Evolutionary conservation across 202 grass and related monocot species (phyloP).

Genomic region (Schoenoplectus triqueter): DNA sequence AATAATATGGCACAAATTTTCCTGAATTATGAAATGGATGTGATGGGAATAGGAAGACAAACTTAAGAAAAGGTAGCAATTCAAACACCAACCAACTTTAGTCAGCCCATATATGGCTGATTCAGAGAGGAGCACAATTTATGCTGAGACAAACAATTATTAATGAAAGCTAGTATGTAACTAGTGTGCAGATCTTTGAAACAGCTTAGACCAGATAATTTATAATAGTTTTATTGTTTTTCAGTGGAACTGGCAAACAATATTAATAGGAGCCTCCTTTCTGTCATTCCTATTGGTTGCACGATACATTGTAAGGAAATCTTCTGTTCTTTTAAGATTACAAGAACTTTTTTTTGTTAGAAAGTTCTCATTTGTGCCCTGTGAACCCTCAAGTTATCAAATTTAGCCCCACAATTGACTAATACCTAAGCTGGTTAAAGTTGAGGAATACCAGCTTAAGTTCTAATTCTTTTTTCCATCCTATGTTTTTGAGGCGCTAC

Average conservation of each 20-base stretch:
- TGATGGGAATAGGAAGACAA: neutral
- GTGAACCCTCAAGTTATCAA: neutral
- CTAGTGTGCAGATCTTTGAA: neutral
- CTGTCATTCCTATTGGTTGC: constrained; percentile 76
- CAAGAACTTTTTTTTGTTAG: neutral
- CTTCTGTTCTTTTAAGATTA: neutral
- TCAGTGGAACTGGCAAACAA: constrained; percentile 98
- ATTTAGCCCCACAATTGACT: neutral
- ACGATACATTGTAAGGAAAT: constrained; percentile 69
- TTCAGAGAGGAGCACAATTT: neutral
- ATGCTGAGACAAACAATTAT: neutral
- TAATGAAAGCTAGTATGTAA: neutral
- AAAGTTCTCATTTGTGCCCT: neutral
- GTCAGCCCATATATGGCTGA: neutral
- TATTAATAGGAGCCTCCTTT: constrained; percentile 69
- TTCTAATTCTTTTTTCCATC: neutral
- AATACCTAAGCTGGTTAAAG: neutral
- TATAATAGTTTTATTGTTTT: constrained; percentile 28
- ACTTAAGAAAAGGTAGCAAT: neutral
- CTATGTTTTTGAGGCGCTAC: no score
- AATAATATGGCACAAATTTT: neutral
- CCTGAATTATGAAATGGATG: neutral
- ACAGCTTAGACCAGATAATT: neutral
- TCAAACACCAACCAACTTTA: neutral
- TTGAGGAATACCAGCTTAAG: neutral